phyloP scores from a whole-genome alignment of 2,329 filamentous ascomycete species.

The Talaromyces atroroseus region DNA sequence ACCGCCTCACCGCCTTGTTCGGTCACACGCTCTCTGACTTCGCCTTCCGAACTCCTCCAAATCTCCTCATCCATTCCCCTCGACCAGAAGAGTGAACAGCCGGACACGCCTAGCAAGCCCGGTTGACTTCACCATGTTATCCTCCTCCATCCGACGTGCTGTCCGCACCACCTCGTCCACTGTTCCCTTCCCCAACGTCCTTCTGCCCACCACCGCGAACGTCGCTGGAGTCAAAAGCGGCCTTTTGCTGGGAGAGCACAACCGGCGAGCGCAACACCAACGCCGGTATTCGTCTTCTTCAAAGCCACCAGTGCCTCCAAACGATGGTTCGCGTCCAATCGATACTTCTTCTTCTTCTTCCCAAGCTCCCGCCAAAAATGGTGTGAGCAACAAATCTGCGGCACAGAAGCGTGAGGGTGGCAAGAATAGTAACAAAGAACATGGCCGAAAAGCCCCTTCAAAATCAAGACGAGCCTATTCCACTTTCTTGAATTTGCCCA shows the following conservation, averaged over 20 bases:
- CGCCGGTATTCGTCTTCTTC: slow-evolving; percentile 46
- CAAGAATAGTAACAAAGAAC: not conserved
- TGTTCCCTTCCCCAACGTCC: slow-evolving; percentile 28
- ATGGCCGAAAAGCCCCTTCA: slow-evolving; percentile 10
- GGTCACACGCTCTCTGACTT: slow-evolving; percentile 13
- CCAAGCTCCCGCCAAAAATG: slow-evolving; percentile 32
- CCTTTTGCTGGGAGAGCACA: not conserved
- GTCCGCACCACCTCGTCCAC: slow-evolving; percentile 27
- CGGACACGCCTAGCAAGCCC: slow-evolving; percentile 2
- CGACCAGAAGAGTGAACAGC: not conserved
- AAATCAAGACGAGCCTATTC: slow-evolving; percentile 33
- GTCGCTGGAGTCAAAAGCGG: slow-evolving; percentile 15
- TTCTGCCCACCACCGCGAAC: slow-evolving; percentile 24
- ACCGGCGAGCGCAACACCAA: slow-evolving; percentile 29
- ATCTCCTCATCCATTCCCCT: not conserved
- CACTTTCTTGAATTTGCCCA: slow-evolving; percentile 40
- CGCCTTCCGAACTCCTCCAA: slow-evolving; percentile 2
- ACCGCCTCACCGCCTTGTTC: slow-evolving; percentile 19
- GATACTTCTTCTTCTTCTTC: slow-evolving; percentile 29
- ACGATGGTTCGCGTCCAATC: slow-evolving; percentile 39
- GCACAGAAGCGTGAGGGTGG: slow-evolving; percentile 29
- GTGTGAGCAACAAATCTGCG: slow-evolving; percentile 18
- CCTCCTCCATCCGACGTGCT: slow-evolving; percentile 42
- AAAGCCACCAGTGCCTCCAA: slow-evolving; percentile 43
- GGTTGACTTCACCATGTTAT: slow-evolving; percentile 34